Percentiles rank a stretch among this genome's conserved stretches.
Evolutionary conservation across 2,329 filamentous ascomycete genomes (phyloP).

Genomic region (Beauveria asiatica): DNA sequence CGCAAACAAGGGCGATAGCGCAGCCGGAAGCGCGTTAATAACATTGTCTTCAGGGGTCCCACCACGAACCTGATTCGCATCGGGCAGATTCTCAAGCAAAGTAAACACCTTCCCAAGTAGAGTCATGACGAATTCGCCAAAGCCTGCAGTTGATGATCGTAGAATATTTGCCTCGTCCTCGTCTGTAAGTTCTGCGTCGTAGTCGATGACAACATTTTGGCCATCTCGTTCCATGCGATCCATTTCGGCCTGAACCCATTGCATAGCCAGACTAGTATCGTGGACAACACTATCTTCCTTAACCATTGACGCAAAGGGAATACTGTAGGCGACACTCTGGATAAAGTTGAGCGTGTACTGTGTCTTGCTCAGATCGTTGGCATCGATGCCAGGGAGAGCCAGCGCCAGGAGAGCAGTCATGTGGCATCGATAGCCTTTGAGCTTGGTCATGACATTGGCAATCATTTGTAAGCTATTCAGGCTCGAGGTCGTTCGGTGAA

Average conservation of each 20-base stretch:
- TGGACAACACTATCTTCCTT: conserved; percentile 55
- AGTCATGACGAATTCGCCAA: conserved; percentile 85
- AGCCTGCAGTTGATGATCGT: conserved; percentile 86
- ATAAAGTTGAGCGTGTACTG: conserved; percentile 92
- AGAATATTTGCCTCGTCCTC: conserved; percentile 82
- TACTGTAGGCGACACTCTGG: conserved; percentile 90
- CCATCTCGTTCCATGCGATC: conserved; percentile 87
- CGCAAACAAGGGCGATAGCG: conserved; percentile 82
- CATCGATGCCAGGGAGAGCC: conserved; percentile 89
- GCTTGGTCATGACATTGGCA: conserved; percentile 80
- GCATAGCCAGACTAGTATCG: conserved; percentile 69
- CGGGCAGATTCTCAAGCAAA: conserved; percentile 86
- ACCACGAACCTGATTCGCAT: conserved; percentile 77
- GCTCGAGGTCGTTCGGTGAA: conserved; percentile 91
- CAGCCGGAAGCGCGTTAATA: conserved; percentile 87
- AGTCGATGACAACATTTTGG: conserved; percentile 77
- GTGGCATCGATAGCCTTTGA: conserved; percentile 94
- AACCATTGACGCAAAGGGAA: conserved; percentile 73
- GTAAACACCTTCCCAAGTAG: conserved; percentile 94
- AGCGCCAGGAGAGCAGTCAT: conserved; percentile 90
- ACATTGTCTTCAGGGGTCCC: conserved; percentile 95
- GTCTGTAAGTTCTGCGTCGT: conserved; percentile 70
- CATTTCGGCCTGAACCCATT: conserved; percentile 93
- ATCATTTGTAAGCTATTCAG: conserved; percentile 87
- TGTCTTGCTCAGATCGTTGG: conserved; percentile 95